Base-by-base conservation (phyloP, 345 rosid species). In the Corchorus olitorius region DNA sequence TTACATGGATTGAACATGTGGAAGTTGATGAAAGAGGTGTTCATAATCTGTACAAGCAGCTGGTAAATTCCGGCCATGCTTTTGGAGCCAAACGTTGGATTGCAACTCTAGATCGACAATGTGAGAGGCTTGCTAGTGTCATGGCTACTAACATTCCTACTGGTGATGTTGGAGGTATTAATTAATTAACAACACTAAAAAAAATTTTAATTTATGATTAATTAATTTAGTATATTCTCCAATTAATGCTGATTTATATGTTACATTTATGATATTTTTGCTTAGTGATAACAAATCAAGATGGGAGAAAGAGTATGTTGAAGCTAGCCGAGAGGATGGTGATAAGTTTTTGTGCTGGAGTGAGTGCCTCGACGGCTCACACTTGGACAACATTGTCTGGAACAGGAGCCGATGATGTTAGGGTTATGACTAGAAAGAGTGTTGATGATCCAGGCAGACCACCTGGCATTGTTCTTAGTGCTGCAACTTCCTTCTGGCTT, bases 31-130 rank as follows among this genome's bases (percentile, higher is more conserved):
- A 94, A 59, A 80, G 89, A 75, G 93, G 86, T 19, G 88, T 85
- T 55, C 91, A 91, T 70, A 72, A 70, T 78, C 75, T 91, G 17
- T 97, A 84, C 87, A 87, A 83, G 86, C 88, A 88, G 72, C 82
- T 92, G 0, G 87, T 94, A 16, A 63, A 63, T 79, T 78, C 89
- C 5, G 98, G 98, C 15, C 86, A 88, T 55, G 98, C 94, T 12
- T 92, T 92, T 55, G 97, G 94, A 15, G 99, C 98, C 13, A 93
- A 78, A 76, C 96, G 98, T 17, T 97, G 99, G 99, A 79, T 94
- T 35, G 86, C 94, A 10, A 90, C 91, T 8, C 77, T 97, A 12
- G 90, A 89, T n/a, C 87, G 98, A 70, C 94, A 94, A 60, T 87
- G 98, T 45, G 94, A 94, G 83, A 77, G 98, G 22, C 88, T 91